A percentile compares a stretch with the other conserved stretches of the same genome.
phyloP scores from a whole-genome alignment of 352 stramenopile species.

The Globisporangium echinulatum region DNA sequence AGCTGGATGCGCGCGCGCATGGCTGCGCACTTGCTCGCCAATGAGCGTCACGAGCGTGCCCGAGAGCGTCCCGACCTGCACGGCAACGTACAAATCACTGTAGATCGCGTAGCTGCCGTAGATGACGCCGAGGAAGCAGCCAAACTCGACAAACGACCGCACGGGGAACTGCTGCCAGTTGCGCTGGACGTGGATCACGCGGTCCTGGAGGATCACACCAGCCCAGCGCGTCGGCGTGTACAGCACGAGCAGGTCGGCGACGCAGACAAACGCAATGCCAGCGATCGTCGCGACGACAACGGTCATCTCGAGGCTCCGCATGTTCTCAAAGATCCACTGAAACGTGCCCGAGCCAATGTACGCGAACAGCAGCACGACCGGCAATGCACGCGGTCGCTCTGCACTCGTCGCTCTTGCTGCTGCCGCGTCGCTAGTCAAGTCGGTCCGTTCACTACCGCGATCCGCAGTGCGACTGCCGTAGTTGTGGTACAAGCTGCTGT shows the following conservation, averaged over 20 bases:
- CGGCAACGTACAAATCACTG: conserved; percentile 62
- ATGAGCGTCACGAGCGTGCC: conserved; percentile 76
- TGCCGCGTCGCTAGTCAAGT: background rate
- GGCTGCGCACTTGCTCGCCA: conserved; percentile 65
- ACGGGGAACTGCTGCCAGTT: conserved; percentile 78
- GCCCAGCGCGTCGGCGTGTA: conserved; percentile 61
- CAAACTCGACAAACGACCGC: conserved; percentile 78
- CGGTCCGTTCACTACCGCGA: too few relatives aligned
- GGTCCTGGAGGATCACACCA: conserved; percentile 79
- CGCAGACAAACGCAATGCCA: conserved; percentile 79
- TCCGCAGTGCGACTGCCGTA: too few relatives aligned
- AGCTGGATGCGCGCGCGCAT: conserved; percentile 30
- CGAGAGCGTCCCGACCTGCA: conserved; percentile 79
- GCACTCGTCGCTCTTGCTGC: conserved; percentile 1
- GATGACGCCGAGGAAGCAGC: conserved; percentile 83
- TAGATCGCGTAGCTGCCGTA: conserved; percentile 87
- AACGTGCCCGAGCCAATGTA: conserved; percentile 84
- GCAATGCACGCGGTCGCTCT: conserved; percentile 23
- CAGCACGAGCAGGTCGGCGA: conserved; percentile 57
- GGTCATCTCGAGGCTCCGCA: conserved; percentile 77
- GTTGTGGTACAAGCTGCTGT: too few relatives aligned
- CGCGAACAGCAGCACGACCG: conserved; percentile 72
- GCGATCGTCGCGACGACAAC: conserved; percentile 69
- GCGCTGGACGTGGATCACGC: conserved; percentile 60
- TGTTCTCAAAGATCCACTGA: conserved; percentile 87